Evolutionary conservation across 2,329 filamentous ascomycete genomes (phyloP), one percentile per base, ranked within the genome.

Genomic region (Ophiostoma tasmaniense): DNA sequence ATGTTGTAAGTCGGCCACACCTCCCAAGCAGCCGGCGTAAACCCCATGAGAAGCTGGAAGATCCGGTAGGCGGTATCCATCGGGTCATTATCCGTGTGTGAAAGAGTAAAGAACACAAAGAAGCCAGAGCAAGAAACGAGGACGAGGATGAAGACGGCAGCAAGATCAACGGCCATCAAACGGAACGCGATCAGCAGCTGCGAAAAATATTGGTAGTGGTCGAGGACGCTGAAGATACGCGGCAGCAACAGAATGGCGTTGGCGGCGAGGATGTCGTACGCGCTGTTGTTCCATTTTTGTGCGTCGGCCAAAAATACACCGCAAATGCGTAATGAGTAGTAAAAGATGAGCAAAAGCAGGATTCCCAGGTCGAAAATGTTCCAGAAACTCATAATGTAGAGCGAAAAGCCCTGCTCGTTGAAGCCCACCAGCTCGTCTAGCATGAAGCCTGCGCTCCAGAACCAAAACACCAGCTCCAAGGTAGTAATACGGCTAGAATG

Each of bases 341-440:
- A 97, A 68, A 91, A 85, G 74, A 96, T 88, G 74, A 97, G 87
- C 71, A 97, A 82, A 30, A 96, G 80, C 67, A 97, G 80, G 67
- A 97, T 97, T 10, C 93, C 93, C 50, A 97, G 82, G 76, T 97
- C 94, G 77, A 97, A 97, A 50, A 93, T 87, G 77, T 97, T 97
- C 94, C 94, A 97, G 77, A 97, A 95, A 77, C 92, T 96, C 88
- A 97, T 94, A 75, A 97, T 92, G 79, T 97, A 98, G 37, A 98
- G 85, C 50, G 93, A 93, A 77, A 97, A 97, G 2, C 94, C 94
- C 79, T 97, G 93, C 78, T 98, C 94, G 73, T 93, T 97, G 82
- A 97, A 97, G 13, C 93, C 93, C 22, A 97, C 93, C 28, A 98
- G 85, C 79, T 97, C 94, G 75, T 97, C 94, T 39, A 97, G 86